phyloP scores from a whole-genome alignment of 108 stramenopile genomes.

The Cyclostephanos invisitatus region DNA sequence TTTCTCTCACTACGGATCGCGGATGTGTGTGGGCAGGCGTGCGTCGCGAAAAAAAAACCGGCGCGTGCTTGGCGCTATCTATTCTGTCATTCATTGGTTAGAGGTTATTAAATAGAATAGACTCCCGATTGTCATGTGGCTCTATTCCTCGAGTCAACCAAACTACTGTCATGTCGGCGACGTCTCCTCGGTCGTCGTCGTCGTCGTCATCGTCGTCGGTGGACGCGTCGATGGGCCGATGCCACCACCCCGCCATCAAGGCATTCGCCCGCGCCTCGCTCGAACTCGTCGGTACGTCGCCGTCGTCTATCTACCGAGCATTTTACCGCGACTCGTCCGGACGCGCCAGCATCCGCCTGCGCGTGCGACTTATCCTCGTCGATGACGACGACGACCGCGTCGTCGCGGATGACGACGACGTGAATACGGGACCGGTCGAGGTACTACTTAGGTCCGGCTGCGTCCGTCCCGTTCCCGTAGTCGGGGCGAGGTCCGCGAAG shows the following conservation, averaged over 20 bases:
- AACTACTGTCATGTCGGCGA: too few species aligned
- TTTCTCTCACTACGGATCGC: not conserved
- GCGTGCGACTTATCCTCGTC: slow-evolving; percentile 24
- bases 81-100: too few species aligned
- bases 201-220: not conserved
- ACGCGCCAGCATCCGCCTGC: slow-evolving; percentile 28
- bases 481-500: not conserved
- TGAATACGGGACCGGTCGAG: not conserved
- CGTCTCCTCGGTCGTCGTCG: not conserved
- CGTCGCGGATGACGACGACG: slow-evolving; percentile 4
- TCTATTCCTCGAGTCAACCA: too few species aligned
- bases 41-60: too few species aligned
- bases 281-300: not conserved
- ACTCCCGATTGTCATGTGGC: not conserved
- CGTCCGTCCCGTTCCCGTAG: slow-evolving; percentile 25
- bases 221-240: not conserved
- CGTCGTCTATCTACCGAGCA: not conserved
- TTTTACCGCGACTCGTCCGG: slow-evolving; percentile 49
- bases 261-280: not conserved
- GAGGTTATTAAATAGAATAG: too few species aligned
- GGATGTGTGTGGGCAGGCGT: too few species aligned
- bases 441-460: slow-evolving; percentile 23
- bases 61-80: too few species aligned
- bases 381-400: not conserved
- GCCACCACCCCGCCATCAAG: not conserved